Evolutionary conservation across 208 protist genomes (phyloP), one percentile per base, ranked within the genome.

Genomic region (Herpetomonas samuelpessoai): DNA sequence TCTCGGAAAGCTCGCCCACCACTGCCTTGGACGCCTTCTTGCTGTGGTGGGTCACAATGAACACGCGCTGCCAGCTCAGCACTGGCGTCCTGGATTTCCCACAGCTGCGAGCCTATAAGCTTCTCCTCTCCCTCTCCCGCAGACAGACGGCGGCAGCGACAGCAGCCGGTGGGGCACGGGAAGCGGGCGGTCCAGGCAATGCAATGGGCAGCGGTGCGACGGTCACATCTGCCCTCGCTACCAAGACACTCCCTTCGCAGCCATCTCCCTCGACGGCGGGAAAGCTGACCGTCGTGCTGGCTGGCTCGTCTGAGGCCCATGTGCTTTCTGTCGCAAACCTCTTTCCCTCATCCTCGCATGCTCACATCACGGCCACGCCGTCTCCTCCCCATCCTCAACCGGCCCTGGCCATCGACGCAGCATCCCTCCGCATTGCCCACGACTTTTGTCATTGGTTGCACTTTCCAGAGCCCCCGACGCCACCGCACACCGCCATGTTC

Each of bases 1-100:
- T 88, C 7, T 55, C 21, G 26, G 75, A 59, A 30, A 79, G 79
- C 65, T 93, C 86, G 7, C 53, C 80, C 1, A 46, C 44, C 3
- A 50, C 57, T 12, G 86, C 85, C 51, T 59, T 88, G 10, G 86
- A 93, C 48, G 63, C 65, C 25, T 93, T 93, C 51, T 49, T 80
- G 27, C 27, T 87, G 29, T 93, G 86, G 83, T 93, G 86, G 83
- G 54, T 65, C 1, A 72, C 66, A 18, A 79, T 79, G 60, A 46
- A 75, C 35, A 69, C 66, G 3, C 57, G 69, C 12, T 83, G 76
- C 22, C 56, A 73, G 28, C 71, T 89, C 25, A 45, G 54, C 28
- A 6, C 14, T 41, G 67, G 86, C 3, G 64, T 74, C 27, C 75
- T 93, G 19, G 82, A 89, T 41, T 30, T 90, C 7, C 49, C 57